Evolutionary conservation across 805 yeast genomes (phyloP), one percentile per base, ranked within the genome.

Genomic region (Cephaloascus fragrans): DNA sequence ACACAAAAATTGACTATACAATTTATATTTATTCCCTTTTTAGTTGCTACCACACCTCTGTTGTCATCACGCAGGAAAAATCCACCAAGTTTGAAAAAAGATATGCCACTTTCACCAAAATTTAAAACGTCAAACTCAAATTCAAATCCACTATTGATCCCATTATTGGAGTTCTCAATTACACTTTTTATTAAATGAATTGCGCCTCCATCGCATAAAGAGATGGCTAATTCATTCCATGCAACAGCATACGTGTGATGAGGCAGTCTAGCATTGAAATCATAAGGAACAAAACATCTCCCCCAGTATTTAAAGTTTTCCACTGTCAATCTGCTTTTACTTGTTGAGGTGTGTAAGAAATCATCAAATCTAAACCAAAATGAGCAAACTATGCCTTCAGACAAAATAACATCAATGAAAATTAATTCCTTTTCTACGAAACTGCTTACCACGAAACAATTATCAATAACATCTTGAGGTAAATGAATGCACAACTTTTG

Each of bases 131-230:
- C 73, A 33, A 62, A 54, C 18, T 57, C 62, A 3, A 44, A 46
- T 20, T 66, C 53, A 9, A 58, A 45, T 16, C 41, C 17, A 5
- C 47, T 50, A n/a, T n/a, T n/a, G n/a, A n/a, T n/a, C n/a, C n/a
- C n/a, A n/a, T n/a, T n/a, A n/a, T n/a, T n/a, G 46, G 38, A 9
- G 12, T 23, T 23, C 28, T 23, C 28, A 41, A 20, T 0, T 46
- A 32, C n/a, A n/a, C n/a, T n/a, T 46, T 77, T 61, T 28, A 49
- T 47, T 41, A 83, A 62, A 35, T 77, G 79, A 37, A 86, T 58
- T 33, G 88, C 54, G 1, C 89, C 86, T 19, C 97, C 96, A 58
- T 89, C 95, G 34, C 69, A 67, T 37, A 88, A 62, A 3, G 86
- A 67, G 0, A 82, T 75, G 3, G 87, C 53, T 6, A 77, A 51